Conservation (phyloP, 2,329 filamentous ascomycete genomes). For the Metarhizium guizhouense region DNA sequence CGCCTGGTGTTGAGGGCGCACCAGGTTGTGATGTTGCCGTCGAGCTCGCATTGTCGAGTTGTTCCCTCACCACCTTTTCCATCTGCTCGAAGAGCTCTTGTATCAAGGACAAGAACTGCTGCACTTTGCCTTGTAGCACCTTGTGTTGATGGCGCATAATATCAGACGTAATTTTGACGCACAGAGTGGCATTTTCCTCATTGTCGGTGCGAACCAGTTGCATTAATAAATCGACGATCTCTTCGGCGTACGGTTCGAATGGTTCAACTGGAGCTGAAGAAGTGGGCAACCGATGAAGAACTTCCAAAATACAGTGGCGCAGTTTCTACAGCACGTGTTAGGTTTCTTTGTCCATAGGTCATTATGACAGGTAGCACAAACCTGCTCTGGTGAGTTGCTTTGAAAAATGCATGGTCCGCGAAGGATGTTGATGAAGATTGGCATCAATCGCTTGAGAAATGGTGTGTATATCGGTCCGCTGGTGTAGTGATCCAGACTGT, state of each 20-base stretch:
- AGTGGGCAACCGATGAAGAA: conserved; percentile 76
- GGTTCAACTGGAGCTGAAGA: conserved; percentile 63
- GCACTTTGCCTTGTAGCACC: conserved; percentile 68
- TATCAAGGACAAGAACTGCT: conserved; percentile 83
- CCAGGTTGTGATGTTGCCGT: conserved; percentile 41
- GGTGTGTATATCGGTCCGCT: conserved; percentile 65
- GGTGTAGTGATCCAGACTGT: conserved; percentile 84
- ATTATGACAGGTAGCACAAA: conserved; percentile 28
- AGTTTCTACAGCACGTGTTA: conserved; percentile 53
- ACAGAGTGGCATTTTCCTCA: conserved; percentile 96
- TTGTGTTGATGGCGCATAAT: conserved; percentile 89
- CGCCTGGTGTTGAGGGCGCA: conserved; percentile 58
- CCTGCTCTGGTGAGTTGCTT: conserved; percentile 83
- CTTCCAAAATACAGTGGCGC: conserved; percentile 88
- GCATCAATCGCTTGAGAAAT: conserved; percentile 83
- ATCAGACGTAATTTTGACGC: conserved; percentile 97
- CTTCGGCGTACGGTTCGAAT: conserved; percentile 79
- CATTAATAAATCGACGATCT: conserved; percentile 87
- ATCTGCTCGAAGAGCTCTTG: conserved; percentile 94
- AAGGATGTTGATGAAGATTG: conserved; percentile 78
- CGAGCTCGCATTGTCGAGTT: conserved; percentile 70
- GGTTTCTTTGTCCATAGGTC: background rate
- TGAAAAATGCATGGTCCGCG: conserved; percentile 83
- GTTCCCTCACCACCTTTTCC: conserved; percentile 89
- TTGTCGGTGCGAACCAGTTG: conserved; percentile 83